phyloP scores from a whole-genome alignment of 495 filamentous ascomycete species.

The Hypoxylon fuscum region DNA sequence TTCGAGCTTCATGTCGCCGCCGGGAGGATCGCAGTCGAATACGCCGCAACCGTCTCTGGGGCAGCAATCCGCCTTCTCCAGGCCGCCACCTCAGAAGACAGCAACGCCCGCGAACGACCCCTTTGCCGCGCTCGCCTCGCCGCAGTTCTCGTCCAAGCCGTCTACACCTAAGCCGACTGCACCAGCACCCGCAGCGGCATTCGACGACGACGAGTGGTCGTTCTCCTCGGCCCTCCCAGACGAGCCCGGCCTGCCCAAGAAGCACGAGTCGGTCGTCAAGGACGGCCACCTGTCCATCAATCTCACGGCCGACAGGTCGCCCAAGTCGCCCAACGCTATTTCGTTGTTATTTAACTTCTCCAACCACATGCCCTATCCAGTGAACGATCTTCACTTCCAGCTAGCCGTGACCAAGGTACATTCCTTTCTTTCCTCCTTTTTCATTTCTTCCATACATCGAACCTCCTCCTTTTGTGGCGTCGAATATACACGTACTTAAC shows the following conservation, averaged over 20 bases:
- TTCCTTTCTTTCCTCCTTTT: slow-evolving; percentile 1
- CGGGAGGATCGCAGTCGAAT: slow-evolving; percentile 50
- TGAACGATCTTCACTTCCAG: slow-evolving; percentile 87
- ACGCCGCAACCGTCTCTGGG: slow-evolving; percentile 58
- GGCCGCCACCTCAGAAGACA: slow-evolving; percentile 49
- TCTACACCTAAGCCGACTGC: slow-evolving; percentile 50
- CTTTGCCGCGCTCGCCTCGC: slow-evolving; percentile 73
- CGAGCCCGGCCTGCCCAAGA: slow-evolving; percentile 55
- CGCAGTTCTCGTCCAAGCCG: slow-evolving; percentile 58
- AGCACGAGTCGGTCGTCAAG: slow-evolving; percentile 58
- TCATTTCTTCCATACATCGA: too few relatives aligned
- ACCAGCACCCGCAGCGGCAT: slow-evolving; percentile 44
- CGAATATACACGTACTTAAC: too few relatives aligned
- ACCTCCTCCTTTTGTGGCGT: too few relatives aligned
- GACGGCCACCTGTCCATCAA: slow-evolving; percentile 62
- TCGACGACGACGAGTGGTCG: slow-evolving; percentile 90
- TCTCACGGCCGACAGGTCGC: slow-evolving; percentile 55
- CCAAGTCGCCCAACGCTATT: slow-evolving; percentile 61
- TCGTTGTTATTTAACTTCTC: slow-evolving; percentile 76
- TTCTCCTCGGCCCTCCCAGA: slow-evolving; percentile 89
- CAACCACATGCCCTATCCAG: slow-evolving; percentile 73
- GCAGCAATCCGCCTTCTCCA: slow-evolving; percentile 55
- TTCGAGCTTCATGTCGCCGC: slow-evolving; percentile 59
- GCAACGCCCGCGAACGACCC: slow-evolving; percentile 58
- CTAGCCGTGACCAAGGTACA: slow-evolving; percentile 91